Base-by-base conservation (phyloP, 108 stramenopile genomes). In the Cyclotella atomus region DNA sequence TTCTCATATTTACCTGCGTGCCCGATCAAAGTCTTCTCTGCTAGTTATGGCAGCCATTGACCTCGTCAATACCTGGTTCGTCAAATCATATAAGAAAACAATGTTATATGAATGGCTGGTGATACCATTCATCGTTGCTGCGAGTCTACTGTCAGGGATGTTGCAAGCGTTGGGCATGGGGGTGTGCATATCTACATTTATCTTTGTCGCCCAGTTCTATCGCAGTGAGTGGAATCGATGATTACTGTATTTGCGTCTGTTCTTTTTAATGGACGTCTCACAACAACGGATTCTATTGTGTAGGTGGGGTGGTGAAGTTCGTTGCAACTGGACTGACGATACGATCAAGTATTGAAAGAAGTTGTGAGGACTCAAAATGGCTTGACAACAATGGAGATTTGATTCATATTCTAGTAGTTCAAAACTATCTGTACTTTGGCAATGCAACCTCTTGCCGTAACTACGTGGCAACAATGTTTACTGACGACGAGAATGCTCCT, bases 371-470 rank as follows among this genome's bases (percentile, higher is more conserved):
- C 32, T 79, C 73, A 19, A 64, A 65, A 2, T 91, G 90, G 90
- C 77, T 94, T 56, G 86, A 91, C 56, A 61, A 82, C n/a, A 68
- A 94, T 65, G 90, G 84, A 16, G 89, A 89, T 56, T 49, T 80
- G 19, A 87, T 91, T 29, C 92, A 91, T 36, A 65, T 91, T 2
- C 56, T 93, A 15, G 84, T 91, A 1, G 70, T 93, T 21, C 92
- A 93, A 63, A 91, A 88, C 54, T 93, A 91, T 66, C 73, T 93
- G 15, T 94, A 91, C 65, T 94, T 94, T 66, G 93, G 93, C 17
- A 94, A 94, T 72, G 89, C 90, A 5, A 71, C 70, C 2, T 85
- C 90, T 0, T 76, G 89, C 29, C 75, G 80, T n/a, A 74, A 76
- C 50, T 91, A 94, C 61, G 79, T 94, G 27, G 46, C 66, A 10